Conservation (phyloP, 352 stramenopile species). For the Globisporangium yorkense region DNA sequence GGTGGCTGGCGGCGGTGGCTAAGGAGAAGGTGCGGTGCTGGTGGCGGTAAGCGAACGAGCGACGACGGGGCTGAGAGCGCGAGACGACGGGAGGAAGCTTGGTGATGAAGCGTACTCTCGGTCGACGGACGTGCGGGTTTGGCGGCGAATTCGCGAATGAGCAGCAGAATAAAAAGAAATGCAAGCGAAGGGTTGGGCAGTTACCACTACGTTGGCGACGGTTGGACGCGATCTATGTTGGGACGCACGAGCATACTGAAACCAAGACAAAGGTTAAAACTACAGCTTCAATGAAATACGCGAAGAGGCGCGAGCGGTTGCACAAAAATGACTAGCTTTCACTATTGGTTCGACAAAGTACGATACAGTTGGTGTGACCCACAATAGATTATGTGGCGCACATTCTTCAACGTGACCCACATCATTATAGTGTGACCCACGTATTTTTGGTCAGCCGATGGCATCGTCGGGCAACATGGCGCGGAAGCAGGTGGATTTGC, state of each 20-base stretch:
- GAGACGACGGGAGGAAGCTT: constrained; percentile 42
- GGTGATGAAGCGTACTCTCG: constrained; percentile 68
- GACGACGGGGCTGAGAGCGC: constrained; percentile 2
- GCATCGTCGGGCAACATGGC: background rate
- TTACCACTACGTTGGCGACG: too few species aligned
- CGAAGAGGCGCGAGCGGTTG: background rate
- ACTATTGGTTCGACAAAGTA: too few species aligned
- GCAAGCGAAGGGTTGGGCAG: too few species aligned
- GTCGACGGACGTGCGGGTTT: constrained; percentile 2
- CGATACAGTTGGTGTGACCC: too few species aligned
- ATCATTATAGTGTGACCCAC: too few species aligned
- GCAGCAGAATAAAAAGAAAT: too few species aligned
- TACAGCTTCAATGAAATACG: too few species aligned
- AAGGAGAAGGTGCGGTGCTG: background rate
- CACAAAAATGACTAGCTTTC: background rate
- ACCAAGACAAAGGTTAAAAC: too few species aligned
- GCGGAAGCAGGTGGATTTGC: constrained; percentile 35
- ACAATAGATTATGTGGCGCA: too few species aligned
- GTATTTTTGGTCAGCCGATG: too few species aligned
- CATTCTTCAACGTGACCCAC: too few species aligned
- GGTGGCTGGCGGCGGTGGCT: constrained; percentile 5
- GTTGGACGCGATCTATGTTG: background rate
- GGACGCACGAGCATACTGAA: too few species aligned
- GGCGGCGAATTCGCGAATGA: constrained; percentile 9
- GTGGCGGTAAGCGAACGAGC: background rate